Evolutionary conservation across 169 alveolate genomes (phyloP).

Genomic region (Eimeria brunetti): DNA sequence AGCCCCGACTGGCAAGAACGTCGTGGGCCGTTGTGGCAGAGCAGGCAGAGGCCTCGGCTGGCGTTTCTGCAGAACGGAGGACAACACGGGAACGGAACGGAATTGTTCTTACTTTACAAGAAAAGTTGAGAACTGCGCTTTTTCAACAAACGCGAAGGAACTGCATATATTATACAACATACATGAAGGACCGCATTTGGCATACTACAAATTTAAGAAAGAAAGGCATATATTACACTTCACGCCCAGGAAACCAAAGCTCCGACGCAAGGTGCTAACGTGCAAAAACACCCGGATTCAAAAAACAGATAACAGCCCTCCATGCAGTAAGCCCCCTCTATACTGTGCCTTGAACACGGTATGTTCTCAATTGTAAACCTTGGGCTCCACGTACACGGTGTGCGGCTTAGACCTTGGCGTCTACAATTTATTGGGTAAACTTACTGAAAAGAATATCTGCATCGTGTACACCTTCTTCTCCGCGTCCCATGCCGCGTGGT

Average conservation of each 20-base stretch:
- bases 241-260: neutral
- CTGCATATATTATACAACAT: neutral
- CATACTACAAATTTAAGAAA: too few species aligned
- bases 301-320: neutral
- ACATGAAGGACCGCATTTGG: neutral
- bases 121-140: neutral
- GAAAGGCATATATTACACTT: neutral
- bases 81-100: too few species aligned
- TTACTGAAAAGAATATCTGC: slow-evolving; percentile 84
- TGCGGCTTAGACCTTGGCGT: neutral
- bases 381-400: neutral
- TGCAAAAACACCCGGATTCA: neutral
- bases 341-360: neutral
- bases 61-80: slow-evolving; percentile 71
- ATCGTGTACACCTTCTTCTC: slow-evolving; percentile 91
- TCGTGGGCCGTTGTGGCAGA: slow-evolving; percentile 81
- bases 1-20: slow-evolving; percentile 81
- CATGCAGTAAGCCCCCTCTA: neutral
- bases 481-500: slow-evolving; percentile 92
- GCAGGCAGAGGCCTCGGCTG: slow-evolving; percentile 77
- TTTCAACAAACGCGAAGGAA: neutral
- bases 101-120: neutral
- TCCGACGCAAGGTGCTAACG: neutral
- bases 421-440: neutral
- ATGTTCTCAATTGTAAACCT: neutral